Conservation (phyloP, 495 filamentous ascomycete genomes). For the Lophium mytilinum region DNA sequence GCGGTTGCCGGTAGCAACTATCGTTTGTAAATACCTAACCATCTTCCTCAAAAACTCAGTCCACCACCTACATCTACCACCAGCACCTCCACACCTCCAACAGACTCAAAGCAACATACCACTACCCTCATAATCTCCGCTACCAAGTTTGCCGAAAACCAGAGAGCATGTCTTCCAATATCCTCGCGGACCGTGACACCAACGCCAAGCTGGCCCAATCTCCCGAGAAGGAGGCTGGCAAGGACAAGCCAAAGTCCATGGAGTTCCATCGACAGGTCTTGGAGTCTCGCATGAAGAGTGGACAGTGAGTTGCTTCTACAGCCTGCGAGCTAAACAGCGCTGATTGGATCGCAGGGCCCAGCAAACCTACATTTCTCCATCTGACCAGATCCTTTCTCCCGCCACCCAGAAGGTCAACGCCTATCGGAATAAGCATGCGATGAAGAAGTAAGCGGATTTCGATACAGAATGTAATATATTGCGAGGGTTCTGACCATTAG, state of each 20-base stretch:
- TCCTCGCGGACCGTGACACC: conserved; percentile 51
- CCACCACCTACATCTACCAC: neutral
- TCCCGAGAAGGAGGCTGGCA: conserved; percentile 16
- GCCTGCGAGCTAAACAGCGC: neutral
- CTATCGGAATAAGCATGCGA: conserved; percentile 73
- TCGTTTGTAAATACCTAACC: neutral
- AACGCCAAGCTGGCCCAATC: conserved; percentile 38
- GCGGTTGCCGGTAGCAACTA: too few relatives aligned
- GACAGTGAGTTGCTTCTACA: conserved; percentile 46
- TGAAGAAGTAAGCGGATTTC: conserved; percentile 37
- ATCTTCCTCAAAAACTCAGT: neutral
- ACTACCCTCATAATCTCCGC: neutral
- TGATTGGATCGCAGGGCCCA: conserved; percentile 35
- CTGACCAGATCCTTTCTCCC: conserved; percentile 85
- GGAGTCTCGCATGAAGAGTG: conserved; percentile 61
- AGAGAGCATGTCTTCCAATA: conserved; percentile 29
- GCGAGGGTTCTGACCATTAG: conserved; percentile 1
- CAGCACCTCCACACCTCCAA: neutral
- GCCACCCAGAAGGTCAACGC: conserved; percentile 84
- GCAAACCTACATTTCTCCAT: conserved; percentile 77
- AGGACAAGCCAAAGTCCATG: conserved; percentile 51
- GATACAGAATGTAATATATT: neutral
- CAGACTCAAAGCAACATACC: neutral
- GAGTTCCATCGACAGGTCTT: conserved; percentile 75
- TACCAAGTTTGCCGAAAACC: neutral